These are phyloP conservation scores for Myxozyma lipomycoides DNA, from an alignment of 805 yeast genomes.

Conservation along the genomic window DNA sequence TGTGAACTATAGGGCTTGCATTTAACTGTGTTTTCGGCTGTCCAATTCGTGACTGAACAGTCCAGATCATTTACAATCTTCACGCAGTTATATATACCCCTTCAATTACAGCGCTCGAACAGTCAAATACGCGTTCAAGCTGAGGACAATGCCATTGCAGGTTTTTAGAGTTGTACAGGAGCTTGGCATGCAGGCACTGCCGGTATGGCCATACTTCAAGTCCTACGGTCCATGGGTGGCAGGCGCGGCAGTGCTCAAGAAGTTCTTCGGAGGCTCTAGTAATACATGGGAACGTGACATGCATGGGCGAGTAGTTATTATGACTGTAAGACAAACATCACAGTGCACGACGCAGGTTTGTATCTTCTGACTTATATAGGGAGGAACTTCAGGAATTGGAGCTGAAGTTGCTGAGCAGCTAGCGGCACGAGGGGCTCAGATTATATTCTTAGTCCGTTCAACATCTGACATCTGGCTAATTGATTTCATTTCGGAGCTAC, in stretches of 20 bases:
- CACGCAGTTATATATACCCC: too few species aligned
- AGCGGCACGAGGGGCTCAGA: slow-evolving; percentile 81
- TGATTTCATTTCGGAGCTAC: slow-evolving; percentile 73
- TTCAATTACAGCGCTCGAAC: too few species aligned
- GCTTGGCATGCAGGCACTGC: slow-evolving; percentile 64
- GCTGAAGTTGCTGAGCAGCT: slow-evolving; percentile 67
- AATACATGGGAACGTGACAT: slow-evolving; percentile 92
- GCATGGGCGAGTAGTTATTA: slow-evolving; percentile 71
- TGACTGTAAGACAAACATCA: slow-evolving; percentile 31
- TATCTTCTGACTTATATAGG: slow-evolving; percentile 36
- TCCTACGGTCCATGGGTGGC: slow-evolving; percentile 54
- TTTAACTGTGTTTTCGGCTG: too few species aligned
- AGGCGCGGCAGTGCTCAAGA: slow-evolving; percentile 51
- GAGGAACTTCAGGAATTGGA: slow-evolving; percentile 95
- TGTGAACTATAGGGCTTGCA: too few species aligned
- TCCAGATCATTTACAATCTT: too few species aligned
- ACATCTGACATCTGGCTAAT: slow-evolving; percentile 67
- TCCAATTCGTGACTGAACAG: too few species aligned
- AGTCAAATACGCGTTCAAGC: too few species aligned
- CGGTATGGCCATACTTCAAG: slow-evolving; percentile 63
- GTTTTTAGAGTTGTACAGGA: not conserved
- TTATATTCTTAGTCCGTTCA: slow-evolving; percentile 65
- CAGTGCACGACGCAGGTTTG: not conserved
- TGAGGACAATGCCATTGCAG: not conserved
- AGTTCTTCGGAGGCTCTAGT: slow-evolving; percentile 69